phyloP scores from a whole-genome alignment of 2,329 filamentous ascomycete genomes.

The Penicillium paneum region DNA sequence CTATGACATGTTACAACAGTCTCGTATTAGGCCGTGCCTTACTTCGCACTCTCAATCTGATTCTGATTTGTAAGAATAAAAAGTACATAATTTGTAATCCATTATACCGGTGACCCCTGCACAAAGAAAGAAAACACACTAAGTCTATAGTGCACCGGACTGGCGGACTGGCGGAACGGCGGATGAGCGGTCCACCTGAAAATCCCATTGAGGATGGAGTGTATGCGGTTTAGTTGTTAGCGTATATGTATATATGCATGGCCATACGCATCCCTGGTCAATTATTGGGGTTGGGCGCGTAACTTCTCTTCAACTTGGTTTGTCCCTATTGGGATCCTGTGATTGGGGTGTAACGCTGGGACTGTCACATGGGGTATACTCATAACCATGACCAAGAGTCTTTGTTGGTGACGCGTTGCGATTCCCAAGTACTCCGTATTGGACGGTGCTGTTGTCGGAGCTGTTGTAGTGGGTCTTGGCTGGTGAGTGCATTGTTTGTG shows the following conservation, averaged over 20 bases:
- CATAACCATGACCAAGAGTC: not conserved
- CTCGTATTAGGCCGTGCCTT: not conserved
- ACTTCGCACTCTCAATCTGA: not conserved
- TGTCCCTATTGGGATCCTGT: not conserved
- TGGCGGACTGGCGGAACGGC: conserved; percentile 4
- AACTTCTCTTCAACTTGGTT: not conserved
- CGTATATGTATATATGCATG: not conserved
- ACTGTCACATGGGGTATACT: not conserved
- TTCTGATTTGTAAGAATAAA: not conserved
- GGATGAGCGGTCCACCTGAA: not conserved
- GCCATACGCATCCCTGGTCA: not conserved
- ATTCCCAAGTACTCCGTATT: not conserved
- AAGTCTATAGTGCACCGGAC: not conserved
- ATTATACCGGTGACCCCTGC: not conserved
- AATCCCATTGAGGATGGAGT: not conserved
- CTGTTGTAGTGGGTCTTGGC: not conserved
- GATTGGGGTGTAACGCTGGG: not conserved
- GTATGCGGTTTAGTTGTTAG: not conserved
- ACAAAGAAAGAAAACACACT: not conserved
- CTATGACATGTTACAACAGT: not conserved
- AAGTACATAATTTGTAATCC: not conserved
- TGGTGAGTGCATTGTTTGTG: not conserved
- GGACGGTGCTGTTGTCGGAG: not conserved
- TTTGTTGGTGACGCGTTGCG: not conserved
- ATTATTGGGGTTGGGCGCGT: conserved; percentile 1